Evolutionary conservation across 306 rosid species (phyloP).

Genomic region (Quercus dentata): DNA sequence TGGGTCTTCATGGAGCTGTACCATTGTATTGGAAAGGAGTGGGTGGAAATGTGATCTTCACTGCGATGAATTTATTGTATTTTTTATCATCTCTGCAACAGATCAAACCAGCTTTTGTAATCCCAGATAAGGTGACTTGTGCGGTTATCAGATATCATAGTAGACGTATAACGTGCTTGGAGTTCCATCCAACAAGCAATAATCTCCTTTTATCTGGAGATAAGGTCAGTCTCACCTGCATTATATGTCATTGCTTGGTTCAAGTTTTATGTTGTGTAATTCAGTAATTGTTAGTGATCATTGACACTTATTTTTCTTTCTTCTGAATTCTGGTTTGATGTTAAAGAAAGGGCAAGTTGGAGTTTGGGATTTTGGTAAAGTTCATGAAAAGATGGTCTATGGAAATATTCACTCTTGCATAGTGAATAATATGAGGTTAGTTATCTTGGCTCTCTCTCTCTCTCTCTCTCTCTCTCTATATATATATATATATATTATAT

Average conservation of each 20-base stretch:
- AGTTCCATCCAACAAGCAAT: constrained; percentile 91
- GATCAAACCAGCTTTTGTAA: constrained; percentile 78
- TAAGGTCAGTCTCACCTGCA: constrained; percentile 49
- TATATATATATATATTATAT: not conserved
- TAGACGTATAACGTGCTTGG: constrained; percentile 80
- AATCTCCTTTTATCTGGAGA: constrained; percentile 89
- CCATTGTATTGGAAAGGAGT: not conserved
- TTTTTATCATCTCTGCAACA: constrained; percentile 23
- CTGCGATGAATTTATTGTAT: not conserved
- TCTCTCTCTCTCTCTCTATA: not conserved
- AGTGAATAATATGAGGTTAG: constrained; percentile 82
- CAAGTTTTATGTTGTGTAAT: constrained; percentile 5
- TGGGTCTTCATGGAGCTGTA: constrained; percentile 3
- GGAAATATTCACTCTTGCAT: constrained; percentile 80
- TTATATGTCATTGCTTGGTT: not conserved
- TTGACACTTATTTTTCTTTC: constrained; percentile 15
- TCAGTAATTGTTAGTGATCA: not conserved
- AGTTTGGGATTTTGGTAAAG: constrained; percentile 83
- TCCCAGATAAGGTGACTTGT: constrained; percentile 79
- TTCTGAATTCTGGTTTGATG: constrained; percentile 11
- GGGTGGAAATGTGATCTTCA: not conserved
- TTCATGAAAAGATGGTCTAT: constrained; percentile 80
- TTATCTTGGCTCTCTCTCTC: constrained; percentile 9
- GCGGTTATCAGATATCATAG: constrained; percentile 94
- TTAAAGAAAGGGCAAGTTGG: constrained; percentile 96